A percentile compares a stretch with the other conserved stretches of the same genome.
phyloP scores from a whole-genome alignment of 345 rosid genomes.

The Toxicodendron radicans region DNA sequence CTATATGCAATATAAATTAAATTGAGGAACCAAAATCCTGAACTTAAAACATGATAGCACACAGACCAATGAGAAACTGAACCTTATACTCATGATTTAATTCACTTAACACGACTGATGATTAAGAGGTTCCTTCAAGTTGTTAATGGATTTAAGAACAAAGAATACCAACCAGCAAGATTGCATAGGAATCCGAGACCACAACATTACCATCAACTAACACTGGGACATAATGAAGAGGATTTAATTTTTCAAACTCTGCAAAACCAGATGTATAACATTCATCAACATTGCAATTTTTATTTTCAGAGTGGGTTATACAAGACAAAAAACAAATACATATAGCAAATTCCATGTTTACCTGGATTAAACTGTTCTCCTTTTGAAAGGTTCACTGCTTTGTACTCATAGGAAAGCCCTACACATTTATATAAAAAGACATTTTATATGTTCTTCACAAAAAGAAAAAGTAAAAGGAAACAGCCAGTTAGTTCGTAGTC shows the following conservation, averaged over 20 bases:
- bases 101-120: not conserved
- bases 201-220: constrained; percentile 51
- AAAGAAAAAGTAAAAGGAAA: not conserved
- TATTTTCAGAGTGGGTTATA: not conserved
- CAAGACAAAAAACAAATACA: not conserved
- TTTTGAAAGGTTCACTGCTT: constrained; percentile 45
- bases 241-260: constrained; percentile 51
- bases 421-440: not conserved
- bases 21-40: not conserved
- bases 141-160: not conserved
- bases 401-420: constrained; percentile 51
- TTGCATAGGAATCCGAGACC: constrained; percentile 55
- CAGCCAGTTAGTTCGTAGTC: not conserved
- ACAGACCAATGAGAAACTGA: not conserved
- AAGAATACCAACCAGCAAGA: constrained; percentile 44
- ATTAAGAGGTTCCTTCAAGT: not conserved
- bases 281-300: not conserved
- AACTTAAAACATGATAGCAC: not conserved
- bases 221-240: constrained; percentile 47
- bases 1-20: not conserved
- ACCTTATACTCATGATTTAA: not conserved
- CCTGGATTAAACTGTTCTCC: constrained; percentile 51
- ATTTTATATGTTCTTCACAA: not conserved
- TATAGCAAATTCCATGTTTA: not conserved
- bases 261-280: constrained; percentile 18